A percentile compares a stretch with the other conserved stretches of the same genome.
phyloP scores from a whole-genome alignment of 2,329 filamentous ascomycete genomes.

The Calonectria crousiana region DNA sequence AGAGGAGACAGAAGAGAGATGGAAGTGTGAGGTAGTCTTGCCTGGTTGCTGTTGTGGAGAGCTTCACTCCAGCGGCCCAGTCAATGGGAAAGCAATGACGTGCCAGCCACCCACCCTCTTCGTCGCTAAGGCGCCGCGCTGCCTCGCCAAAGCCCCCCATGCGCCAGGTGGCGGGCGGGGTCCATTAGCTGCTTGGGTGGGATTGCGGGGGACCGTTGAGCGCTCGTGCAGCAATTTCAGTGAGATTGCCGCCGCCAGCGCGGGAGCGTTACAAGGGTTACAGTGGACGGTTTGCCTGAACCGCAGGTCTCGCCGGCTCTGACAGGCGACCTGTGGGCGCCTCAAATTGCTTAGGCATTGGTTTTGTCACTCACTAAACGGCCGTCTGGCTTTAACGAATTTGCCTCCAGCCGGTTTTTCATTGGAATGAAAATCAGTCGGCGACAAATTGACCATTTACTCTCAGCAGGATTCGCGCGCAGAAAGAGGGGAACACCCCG shows the following conservation, averaged over 20 bases:
- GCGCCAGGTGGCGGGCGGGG: constrained; percentile 23
- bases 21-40: not conserved
- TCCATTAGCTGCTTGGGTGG: not conserved
- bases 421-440: no score
- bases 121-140: not conserved
- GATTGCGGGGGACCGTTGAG: constrained; percentile 17
- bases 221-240: not conserved
- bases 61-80: constrained; percentile 16
- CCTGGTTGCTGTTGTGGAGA: constrained; percentile 23
- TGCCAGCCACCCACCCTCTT: constrained; percentile 14
- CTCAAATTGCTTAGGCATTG: not conserved
- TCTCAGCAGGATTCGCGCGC: not conserved
- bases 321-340: not conserved
- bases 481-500: constrained; percentile 3
- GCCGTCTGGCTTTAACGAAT: not conserved
- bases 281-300: not conserved
- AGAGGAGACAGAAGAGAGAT: not conserved
- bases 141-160: constrained; percentile 5
- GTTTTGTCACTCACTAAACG: not conserved
- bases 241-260: constrained; percentile 13
- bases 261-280: not conserved
- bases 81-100: constrained; percentile 22
- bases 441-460: not conserved
- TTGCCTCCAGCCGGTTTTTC: not conserved
- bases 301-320: not conserved